Base-by-base conservation (phyloP, 306 rosid species). In the Cicer cuneatum region DNA sequence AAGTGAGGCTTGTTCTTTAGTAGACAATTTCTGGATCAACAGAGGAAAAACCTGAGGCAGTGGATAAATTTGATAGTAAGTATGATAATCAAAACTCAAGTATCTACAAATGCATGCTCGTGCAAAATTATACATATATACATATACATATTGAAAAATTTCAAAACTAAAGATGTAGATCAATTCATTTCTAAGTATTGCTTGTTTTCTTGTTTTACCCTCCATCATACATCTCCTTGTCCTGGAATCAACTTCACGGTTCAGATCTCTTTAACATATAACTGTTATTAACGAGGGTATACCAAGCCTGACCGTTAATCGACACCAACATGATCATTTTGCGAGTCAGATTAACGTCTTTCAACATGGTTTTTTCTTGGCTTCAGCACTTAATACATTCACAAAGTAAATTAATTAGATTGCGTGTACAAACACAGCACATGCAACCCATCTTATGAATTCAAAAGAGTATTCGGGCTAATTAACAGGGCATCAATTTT, bases 1-100 rank as follows among this genome's bases (percentile, higher is more conserved):
- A 67, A 94, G 93, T 6, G 90, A 82, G 39, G 96, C 92, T 81
- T 94, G 98, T 75, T 88, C 95, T 74, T 75, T 65, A 0, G 79
- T 53, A 43, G 93, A 89, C 73, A 91, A 81, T 37, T 91, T 92
- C 73, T 81, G 87, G 69, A 88, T 69, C 82, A 94, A 81, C 83
- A 84, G 73, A 21, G 98, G 97, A 70, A 94, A 91, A 78, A 90
- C 90, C 98, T 94, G 92, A 75, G 76, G 45, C 70, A 62, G 60
- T 61, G 39, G 24, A 71, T 35, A 74, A 21, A 39, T 62, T 69
- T 51, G 21, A 59, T 53, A 51, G 62, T 48, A 37, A n/a, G 49
- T 24, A 19, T 61, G 42, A 66, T 68, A 16, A 58, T 80, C 42
- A 68, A 64, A 53, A 76, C 21, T 67, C 53, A 57, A 59, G 40